Conservation (phyloP, 495 filamentous ascomycete genomes). For the Penicillium maclennaniae region DNA sequence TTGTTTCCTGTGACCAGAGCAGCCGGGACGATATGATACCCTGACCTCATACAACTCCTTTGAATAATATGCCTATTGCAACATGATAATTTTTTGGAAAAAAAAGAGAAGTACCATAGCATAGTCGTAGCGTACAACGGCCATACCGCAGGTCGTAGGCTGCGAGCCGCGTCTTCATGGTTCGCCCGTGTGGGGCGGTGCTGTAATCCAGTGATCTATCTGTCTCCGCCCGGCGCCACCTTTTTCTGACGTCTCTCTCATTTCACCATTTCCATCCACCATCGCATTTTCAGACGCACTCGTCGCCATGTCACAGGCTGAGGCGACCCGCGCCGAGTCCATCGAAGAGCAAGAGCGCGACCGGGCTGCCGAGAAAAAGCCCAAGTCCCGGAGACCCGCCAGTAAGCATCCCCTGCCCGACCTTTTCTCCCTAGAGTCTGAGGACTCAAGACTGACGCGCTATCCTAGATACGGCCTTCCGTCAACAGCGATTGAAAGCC, state of each 20-base stretch:
- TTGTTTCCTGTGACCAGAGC: conserved; percentile 7
- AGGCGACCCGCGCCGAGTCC: conserved; percentile 43
- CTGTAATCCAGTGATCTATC: conserved; percentile 14
- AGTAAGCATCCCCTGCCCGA: conserved; percentile 50
- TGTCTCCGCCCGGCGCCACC: conserved; percentile 25
- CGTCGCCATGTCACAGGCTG: conserved; percentile 45
- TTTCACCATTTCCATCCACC: conserved; percentile 4
- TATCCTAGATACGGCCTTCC: conserved; percentile 76
- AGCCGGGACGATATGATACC: conserved; percentile 26
- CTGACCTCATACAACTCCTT: conserved; percentile 24
- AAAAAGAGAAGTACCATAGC: too few relatives aligned
- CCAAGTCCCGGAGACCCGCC: conserved; percentile 79
- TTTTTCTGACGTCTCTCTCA: conserved; percentile 30
- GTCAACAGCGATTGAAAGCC: conserved; percentile 87
- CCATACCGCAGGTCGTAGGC: not conserved
- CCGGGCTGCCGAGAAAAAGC: conserved; percentile 60
- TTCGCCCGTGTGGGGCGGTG: conserved; percentile 17
- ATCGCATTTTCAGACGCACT: conserved; percentile 7
- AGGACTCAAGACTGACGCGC: not conserved
- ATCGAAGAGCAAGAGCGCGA: conserved; percentile 46
- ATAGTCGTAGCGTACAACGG: not conserved
- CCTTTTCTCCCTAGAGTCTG: not conserved
- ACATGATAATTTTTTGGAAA: too few relatives aligned
- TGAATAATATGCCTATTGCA: conserved; percentile 12
- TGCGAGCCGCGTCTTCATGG: not conserved